Base-by-base conservation (phyloP, 1,284 basidiomycete species). In the Hortiboletus rubellus region DNA sequence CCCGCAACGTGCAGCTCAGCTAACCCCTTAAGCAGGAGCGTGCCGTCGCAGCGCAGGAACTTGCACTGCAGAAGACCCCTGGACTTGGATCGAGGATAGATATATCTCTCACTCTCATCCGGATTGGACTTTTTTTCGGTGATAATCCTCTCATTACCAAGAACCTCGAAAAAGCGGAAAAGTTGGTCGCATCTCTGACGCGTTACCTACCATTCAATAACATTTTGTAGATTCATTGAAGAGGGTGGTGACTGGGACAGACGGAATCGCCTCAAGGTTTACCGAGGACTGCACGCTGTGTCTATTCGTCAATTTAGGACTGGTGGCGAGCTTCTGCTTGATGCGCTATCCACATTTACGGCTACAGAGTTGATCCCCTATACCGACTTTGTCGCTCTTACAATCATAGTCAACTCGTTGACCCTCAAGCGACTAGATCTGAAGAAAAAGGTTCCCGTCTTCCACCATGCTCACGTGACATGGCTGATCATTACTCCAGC, bases 241-340 rank as follows among this genome's bases (percentile, higher is more conserved):
- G 86, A 95, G 71, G 96, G 97, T 3, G 96, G 97, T 46, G 96
- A 99, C 74, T 99, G 96, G 96, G 96, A 99, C 74, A 82, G 97
- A 55, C 84, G 95, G 34, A 99, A 98, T 73, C 84, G 96, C 46
- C 85, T 98, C 64, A 99, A 98, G 74, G 96, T 98, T 41, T 99
- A 99, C 78, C 86, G 88, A 54, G 96, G 91, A 41, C 77, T 97
- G 2, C 91, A 97, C 70, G 78, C 90, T 34, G 78, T 97, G 37
- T 92, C 93, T 18, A 89, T 95, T 58, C 89, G 96, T 57, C 87
- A 88, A 76, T 94, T 87, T 78, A 89, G 85, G 72, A 84, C 74
- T 24, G 88, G 78, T 9, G 81, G 81, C 40, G 91, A 89, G 52
- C 85, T 97, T 11, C 82, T 98, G 61, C 84, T 95, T 49, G 95